Evolutionary conservation across 1,139 yeast species (phyloP).

Genomic region (Barnettozyma hawaiiensis): DNA sequence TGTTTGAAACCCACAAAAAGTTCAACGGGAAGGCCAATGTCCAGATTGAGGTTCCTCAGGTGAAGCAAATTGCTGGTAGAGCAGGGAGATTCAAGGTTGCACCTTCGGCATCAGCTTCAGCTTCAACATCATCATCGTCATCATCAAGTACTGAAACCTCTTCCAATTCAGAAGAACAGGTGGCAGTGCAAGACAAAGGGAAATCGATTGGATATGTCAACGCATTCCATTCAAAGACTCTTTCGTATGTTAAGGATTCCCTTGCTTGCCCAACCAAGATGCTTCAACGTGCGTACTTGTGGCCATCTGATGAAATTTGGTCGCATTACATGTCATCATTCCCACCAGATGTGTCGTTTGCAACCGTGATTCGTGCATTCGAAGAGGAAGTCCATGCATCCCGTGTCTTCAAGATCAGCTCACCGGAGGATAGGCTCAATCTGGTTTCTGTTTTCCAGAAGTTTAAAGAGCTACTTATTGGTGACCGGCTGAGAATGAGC

Average conservation of each 20-base stretch:
- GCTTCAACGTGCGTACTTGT: constrained; percentile 51
- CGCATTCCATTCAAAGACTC: constrained; percentile 41
- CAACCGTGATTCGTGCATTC: constrained; percentile 43
- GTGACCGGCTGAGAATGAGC: constrained; percentile 53
- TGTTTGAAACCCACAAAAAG: constrained; percentile 64
- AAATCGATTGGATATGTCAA: constrained; percentile 53
- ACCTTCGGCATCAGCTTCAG: constrained; percentile 26
- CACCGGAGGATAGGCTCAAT: constrained; percentile 39
- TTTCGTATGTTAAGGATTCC: constrained; percentile 38
- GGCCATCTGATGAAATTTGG: constrained; percentile 68
- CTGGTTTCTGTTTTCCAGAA: constrained; percentile 43
- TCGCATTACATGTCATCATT: constrained; percentile 49
- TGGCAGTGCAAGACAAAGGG: constrained; percentile 9
- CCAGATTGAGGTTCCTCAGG: constrained; percentile 53
- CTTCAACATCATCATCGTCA: no score
- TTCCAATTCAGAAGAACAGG: not conserved
- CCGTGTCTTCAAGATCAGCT: constrained; percentile 36
- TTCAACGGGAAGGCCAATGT: constrained; percentile 58
- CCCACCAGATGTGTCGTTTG: constrained; percentile 41
- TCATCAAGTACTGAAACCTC: not conserved
- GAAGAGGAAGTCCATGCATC: constrained; percentile 35
- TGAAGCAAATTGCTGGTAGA: constrained; percentile 93
- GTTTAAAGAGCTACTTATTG: constrained; percentile 33
- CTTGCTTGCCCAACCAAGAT: constrained; percentile 43
- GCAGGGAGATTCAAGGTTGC: constrained; percentile 72